These are phyloP conservation scores for Chalciporus piperatoides DNA, from an alignment of 1,284 basidiomycete genomes.

Conservation along the genomic window DNA sequence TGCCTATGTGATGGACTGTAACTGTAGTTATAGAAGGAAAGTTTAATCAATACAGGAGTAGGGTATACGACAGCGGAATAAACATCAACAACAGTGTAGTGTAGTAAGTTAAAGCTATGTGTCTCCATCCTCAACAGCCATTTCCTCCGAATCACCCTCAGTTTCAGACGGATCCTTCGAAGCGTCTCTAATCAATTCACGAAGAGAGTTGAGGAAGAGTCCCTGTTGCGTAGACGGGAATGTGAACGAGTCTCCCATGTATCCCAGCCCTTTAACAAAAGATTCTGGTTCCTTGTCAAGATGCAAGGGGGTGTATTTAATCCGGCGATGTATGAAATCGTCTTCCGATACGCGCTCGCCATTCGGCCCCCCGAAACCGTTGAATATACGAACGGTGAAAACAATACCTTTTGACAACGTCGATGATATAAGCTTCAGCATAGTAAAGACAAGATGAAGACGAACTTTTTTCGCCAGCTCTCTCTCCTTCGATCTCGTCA, in stretches of 20 bases:
- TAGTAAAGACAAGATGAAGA: not conserved
- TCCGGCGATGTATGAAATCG: constrained; percentile 37
- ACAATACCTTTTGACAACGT: constrained; percentile 45
- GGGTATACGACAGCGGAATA: constrained; percentile 17
- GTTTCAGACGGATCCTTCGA: constrained; percentile 31
- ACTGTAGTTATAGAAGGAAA: not conserved
- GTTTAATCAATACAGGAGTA: constrained; percentile 15
- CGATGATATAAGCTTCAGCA: constrained; percentile 1
- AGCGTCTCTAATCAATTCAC: constrained; percentile 45
- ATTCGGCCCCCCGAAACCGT: constrained; percentile 33
- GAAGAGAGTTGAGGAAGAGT: constrained; percentile 57
- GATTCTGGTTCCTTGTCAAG: constrained; percentile 57
- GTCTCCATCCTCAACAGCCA: constrained; percentile 24
- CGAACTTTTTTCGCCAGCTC: constrained; percentile 39
- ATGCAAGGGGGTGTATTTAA: constrained; percentile 60
- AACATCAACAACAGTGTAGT: constrained; percentile 3
- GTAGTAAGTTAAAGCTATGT: constrained; percentile 8
- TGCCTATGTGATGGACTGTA: not conserved
- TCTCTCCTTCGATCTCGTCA: constrained; percentile 30
- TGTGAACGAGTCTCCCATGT: constrained; percentile 59
- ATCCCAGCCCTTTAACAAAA: constrained; percentile 55
- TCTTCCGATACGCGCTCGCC: constrained; percentile 34
- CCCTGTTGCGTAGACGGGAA: constrained; percentile 63
- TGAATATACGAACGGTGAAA: constrained; percentile 54
- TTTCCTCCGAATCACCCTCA: constrained; percentile 29